phyloP scores from a whole-genome alignment of 2,329 filamentous ascomycete genomes.

The Colletotrichum coccodes region DNA sequence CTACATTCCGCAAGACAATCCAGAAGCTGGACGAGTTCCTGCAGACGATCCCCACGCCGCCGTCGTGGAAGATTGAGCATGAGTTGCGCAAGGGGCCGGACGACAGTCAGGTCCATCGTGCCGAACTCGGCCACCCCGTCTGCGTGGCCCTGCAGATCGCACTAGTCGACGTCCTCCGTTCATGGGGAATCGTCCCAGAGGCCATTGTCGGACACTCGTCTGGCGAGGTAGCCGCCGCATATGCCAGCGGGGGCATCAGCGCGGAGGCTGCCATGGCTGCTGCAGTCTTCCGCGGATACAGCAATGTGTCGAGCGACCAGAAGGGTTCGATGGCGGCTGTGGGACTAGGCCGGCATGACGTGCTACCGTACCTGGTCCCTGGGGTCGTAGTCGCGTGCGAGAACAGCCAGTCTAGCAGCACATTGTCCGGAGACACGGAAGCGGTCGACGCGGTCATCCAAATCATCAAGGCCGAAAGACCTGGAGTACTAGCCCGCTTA shows the following conservation, averaged over 20 bases:
- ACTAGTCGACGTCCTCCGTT: slow-evolving; percentile 48
- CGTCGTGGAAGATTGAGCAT: slow-evolving; percentile 28
- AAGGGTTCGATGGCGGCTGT: slow-evolving; percentile 49
- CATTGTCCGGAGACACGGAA: slow-evolving; percentile 36
- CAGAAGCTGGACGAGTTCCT: slow-evolving; percentile 25
- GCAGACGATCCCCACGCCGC: background rate
- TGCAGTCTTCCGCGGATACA: slow-evolving; percentile 50
- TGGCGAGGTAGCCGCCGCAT: slow-evolving; percentile 57
- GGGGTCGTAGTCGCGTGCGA: slow-evolving; percentile 40
- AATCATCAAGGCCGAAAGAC: slow-evolving; percentile 38
- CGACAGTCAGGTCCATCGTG: too few relatives aligned
- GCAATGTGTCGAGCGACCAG: slow-evolving; percentile 20
- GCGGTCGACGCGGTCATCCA: slow-evolving; percentile 38
- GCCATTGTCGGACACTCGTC: slow-evolving; percentile 53
- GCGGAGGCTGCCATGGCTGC: slow-evolving; percentile 46
- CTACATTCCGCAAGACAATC: slow-evolving; percentile 23
- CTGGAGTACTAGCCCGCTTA: slow-evolving; percentile 41
- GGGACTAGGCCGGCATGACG: slow-evolving; percentile 44
- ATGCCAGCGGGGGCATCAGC: slow-evolving; percentile 48
- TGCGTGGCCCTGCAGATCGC: slow-evolving; percentile 50
- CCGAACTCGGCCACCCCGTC: slow-evolving; percentile 42
- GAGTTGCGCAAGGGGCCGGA: slow-evolving; percentile 32
- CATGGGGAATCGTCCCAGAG: slow-evolving; percentile 41
- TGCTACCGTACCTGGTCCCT: slow-evolving; percentile 37
- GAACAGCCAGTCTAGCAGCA: slow-evolving; percentile 42